Conservation (phyloP, 768 basidiomycete genomes). For the Cystobasidiopsis lactophilus region DNA sequence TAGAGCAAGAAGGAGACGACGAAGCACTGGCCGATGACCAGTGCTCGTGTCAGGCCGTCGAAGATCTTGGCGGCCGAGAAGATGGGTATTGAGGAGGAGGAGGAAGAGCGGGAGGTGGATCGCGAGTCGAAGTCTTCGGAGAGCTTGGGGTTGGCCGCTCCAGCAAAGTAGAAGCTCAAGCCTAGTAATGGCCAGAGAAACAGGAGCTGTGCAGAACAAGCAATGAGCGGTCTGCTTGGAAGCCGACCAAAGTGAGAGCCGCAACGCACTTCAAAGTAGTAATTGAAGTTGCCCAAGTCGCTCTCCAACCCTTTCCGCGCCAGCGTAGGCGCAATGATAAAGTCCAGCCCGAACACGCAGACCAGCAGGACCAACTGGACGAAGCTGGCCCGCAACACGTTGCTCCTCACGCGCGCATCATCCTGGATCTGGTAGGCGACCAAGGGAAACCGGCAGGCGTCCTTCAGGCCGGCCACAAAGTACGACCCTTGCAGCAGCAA, state of each 20-base stretch:
- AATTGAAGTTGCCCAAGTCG: neutral
- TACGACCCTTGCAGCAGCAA: no score
- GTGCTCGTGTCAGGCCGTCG: slow-evolving; percentile 27
- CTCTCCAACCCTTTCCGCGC: neutral
- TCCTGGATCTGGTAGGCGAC: neutral
- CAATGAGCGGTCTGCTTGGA: neutral
- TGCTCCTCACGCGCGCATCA: neutral
- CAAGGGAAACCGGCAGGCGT: neutral
- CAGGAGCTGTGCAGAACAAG: neutral
- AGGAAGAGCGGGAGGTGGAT: neutral
- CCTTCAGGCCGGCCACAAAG: neutral
- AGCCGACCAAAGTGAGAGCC: neutral
- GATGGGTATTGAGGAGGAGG: no score
- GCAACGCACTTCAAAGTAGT: neutral
- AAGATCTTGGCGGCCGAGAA: neutral
- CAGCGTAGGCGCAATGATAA: neutral
- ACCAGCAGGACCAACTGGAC: neutral
- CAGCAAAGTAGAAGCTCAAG: neutral
- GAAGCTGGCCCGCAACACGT: neutral
- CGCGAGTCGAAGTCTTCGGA: neutral
- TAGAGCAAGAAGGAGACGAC: slow-evolving; percentile 41
- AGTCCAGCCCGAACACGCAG: neutral
- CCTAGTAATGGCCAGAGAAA: neutral
- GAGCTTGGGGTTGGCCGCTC: neutral
- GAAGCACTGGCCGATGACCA: slow-evolving; percentile 58